These are phyloP conservation scores for Pestalotiopsis sp. DNA, from an alignment of 2,329 filamentous ascomycete genomes.

Conservation along the genomic window DNA sequence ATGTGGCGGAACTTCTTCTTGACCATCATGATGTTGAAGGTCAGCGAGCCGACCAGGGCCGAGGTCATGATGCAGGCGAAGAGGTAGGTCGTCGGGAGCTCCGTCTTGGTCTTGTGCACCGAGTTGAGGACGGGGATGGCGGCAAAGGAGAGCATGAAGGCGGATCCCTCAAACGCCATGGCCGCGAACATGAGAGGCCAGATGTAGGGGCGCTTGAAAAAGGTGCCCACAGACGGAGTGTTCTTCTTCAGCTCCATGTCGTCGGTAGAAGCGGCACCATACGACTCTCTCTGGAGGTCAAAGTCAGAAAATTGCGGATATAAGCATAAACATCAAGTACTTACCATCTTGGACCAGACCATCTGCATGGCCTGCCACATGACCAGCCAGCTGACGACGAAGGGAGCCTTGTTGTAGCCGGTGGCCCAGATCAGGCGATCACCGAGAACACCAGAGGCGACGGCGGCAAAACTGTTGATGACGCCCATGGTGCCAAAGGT, in stretches of 20 bases:
- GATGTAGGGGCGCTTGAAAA: conserved; percentile 47
- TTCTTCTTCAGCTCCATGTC: conserved; percentile 13
- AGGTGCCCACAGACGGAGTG: conserved; percentile 24
- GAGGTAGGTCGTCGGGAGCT: conserved; percentile 31
- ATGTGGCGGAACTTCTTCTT: conserved; percentile 34
- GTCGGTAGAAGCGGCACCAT: conserved; percentile 19
- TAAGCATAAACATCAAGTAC: conserved; percentile 14
- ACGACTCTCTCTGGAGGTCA: conserved; percentile 27
- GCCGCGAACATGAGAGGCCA: conserved; percentile 54
- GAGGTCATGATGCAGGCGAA: conserved; percentile 34
- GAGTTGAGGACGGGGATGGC: conserved; percentile 59
- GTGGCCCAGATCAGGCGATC: conserved; percentile 51
- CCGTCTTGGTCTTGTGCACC: conserved; percentile 33
- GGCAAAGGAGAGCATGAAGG: conserved; percentile 67
- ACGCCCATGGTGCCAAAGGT: conserved; percentile 58
- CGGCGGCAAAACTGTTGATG: conserved; percentile 58
- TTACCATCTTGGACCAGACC: conserved; percentile 53
- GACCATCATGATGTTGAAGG: conserved; percentile 34
- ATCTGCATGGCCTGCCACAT: conserved; percentile 45
- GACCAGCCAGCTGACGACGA: conserved; percentile 48
- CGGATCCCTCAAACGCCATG: conserved; percentile 62
- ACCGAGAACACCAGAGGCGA: conserved; percentile 54
- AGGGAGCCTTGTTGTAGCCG: conserved; percentile 54
- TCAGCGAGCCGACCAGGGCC: conserved; percentile 30
- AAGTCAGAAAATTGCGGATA: not conserved